Evolutionary conservation across 2,329 filamentous ascomycete species (phyloP), one percentile per base, ranked within the genome.

Genomic region (Biscogniauxia sp.): DNA sequence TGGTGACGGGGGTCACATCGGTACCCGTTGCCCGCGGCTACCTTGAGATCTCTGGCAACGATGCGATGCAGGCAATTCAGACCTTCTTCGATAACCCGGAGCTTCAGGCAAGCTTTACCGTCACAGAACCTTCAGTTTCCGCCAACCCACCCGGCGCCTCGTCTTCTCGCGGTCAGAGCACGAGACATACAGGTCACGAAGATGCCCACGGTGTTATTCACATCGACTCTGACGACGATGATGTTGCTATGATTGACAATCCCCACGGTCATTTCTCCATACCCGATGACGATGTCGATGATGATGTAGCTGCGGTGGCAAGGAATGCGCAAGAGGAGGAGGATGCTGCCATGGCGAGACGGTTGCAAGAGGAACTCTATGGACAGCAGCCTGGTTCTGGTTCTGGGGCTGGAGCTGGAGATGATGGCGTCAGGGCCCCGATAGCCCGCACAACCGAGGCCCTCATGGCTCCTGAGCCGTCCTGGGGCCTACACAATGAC

Each of bases 401-500:
- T n/a, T 28, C 60, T 11, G 62, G 59, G 2, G 32, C 77, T 49
- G 62, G 59, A 3, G 32, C 77, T 49, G 78, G 74, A 20, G 77
- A 73, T 28, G 78, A 74, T 7, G 75, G 74, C 23, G 88, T 99
- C 58, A 84, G 95, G 70, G 95, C 95, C 54, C 95, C 95, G 8
- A 96, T 99, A 76, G 92, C 89, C 53, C 86, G 92, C 69, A 96
- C 91, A 26, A 96, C 92, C 13, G 95, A 99, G 78, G 97, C 93
- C 0, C 83, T 99, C 56, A 88, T 97, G 9, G 93, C 89, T 1
- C 91, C 91, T 1, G 78, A 76, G 52, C 72, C 70, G 20, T 85
- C 83, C 74, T 81, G 76, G 74, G 79, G 68, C n/a, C 77, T 82
- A 41, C 82, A 81, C 54, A 82, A 84, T 20, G 80, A 82, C 59